phyloP scores from a whole-genome alignment of 1,139 yeast species.

The Zygosaccharomyces pseudobailii region DNA sequence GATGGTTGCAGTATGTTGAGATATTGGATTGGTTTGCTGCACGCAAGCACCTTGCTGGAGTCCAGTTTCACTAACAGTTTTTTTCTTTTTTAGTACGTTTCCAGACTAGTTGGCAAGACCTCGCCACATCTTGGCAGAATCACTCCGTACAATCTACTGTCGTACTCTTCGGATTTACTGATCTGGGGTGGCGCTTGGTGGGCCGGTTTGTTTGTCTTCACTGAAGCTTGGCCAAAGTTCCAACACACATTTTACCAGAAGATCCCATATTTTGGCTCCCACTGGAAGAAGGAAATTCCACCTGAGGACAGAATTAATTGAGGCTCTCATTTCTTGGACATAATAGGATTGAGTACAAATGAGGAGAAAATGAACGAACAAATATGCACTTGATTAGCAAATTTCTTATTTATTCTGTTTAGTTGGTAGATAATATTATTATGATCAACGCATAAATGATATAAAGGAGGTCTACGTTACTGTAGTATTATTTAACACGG shows the following conservation, averaged over 20 bases:
- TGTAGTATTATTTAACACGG: too few species aligned
- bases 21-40: not conserved
- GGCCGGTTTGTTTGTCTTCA: slow-evolving; percentile 69
- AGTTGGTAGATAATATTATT: not conserved
- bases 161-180: slow-evolving; percentile 41
- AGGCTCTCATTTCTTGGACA: not conserved
- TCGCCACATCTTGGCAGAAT: slow-evolving; percentile 37
- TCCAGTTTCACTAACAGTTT: slow-evolving; percentile 1
- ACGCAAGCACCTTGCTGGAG: not conserved
- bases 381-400: not conserved
- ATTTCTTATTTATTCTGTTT: not conserved
- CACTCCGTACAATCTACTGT: slow-evolving; percentile 29
- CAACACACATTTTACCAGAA: slow-evolving; percentile 73
- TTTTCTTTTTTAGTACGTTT: slow-evolving; percentile 32
- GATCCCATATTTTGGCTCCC: slow-evolving; percentile 72
- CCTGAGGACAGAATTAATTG: slow-evolving; percentile 14
- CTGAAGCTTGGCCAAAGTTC: slow-evolving; percentile 90
- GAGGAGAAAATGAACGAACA: not conserved
- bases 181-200: slow-evolving; percentile 87
- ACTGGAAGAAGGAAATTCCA: slow-evolving; percentile 31
- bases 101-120: slow-evolving; percentile 36
- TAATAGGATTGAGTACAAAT: not conserved
- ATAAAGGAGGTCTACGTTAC: not conserved
- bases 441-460: not conserved
- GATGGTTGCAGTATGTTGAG: slow-evolving; percentile 14